These are phyloP conservation scores for Fusarium odoratissimum DNA, from an alignment of 2,329 filamentous ascomycete genomes.

Conservation along the genomic window DNA sequence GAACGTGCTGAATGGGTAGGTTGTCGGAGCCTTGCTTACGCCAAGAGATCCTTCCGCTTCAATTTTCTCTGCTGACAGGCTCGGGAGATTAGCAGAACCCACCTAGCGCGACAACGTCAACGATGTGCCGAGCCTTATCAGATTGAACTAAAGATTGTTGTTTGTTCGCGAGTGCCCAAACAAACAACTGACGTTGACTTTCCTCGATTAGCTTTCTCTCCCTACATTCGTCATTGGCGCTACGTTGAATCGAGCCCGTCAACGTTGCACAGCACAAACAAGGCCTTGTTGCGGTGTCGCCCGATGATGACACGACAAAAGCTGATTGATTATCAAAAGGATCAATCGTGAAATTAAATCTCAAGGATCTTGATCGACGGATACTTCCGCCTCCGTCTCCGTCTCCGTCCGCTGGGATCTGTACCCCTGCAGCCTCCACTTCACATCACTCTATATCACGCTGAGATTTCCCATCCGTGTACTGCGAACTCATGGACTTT, in stretches of 20 bases:
- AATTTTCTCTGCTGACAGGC: not conserved
- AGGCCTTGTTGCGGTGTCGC: not conserved
- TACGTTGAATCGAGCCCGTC: accelerated
- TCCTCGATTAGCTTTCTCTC: accelerated
- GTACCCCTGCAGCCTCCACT: constrained; percentile 1
- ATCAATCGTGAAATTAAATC: not conserved
- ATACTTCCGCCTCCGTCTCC: not conserved
- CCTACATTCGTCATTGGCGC: accelerated
- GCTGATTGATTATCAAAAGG: not conserved
- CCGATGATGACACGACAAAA: not conserved
- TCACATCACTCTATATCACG: not conserved
- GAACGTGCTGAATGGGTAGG: not conserved
- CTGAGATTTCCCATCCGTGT: not conserved
- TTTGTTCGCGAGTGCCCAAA: not conserved
- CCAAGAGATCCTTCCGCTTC: not conserved
- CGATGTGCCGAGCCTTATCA: not conserved
- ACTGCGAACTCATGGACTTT: not conserved
- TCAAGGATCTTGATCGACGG: not conserved
- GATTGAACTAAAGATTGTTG: not conserved
- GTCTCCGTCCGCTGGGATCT: not conserved
- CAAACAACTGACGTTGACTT: not conserved
- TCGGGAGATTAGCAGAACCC: not conserved
- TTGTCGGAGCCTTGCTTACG: not conserved
- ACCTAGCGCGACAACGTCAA: not conserved
- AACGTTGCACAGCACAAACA: not conserved